A percentile compares a stretch with the other conserved stretches of the same genome.
Evolutionary conservation across 495 filamentous ascomycete genomes (phyloP).

Genomic region (Annulohypoxylon nitens): DNA sequence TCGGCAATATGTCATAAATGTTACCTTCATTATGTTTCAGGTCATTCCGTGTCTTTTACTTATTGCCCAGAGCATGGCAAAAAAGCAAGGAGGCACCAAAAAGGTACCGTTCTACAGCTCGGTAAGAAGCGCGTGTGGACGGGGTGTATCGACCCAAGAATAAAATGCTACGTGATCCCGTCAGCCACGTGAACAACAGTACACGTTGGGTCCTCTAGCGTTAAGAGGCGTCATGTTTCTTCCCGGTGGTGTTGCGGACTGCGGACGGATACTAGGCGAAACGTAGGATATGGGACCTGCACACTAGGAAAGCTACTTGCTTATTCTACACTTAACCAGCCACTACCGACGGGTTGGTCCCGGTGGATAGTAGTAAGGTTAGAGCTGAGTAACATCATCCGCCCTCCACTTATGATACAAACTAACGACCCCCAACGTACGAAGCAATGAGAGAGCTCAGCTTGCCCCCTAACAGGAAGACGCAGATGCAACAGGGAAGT

Average conservation of each 20-base stretch:
- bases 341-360: slow-evolving; percentile 25
- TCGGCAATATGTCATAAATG: slow-evolving; percentile 37
- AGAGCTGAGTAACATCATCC: slow-evolving; percentile 19
- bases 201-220: slow-evolving; percentile 33
- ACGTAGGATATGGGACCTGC: slow-evolving; percentile 26
- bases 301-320: slow-evolving; percentile 17
- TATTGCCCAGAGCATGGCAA: slow-evolving; percentile 18
- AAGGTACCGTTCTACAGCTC: slow-evolving; percentile 19
- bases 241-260: slow-evolving; percentile 32
- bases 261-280: slow-evolving; percentile 37
- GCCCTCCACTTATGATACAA: slow-evolving; percentile 22
- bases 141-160: slow-evolving; percentile 39
- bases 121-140: slow-evolving; percentile 22
- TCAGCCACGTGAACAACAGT: slow-evolving; percentile 47
- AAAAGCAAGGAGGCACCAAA: slow-evolving; percentile 34
- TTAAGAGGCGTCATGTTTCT: slow-evolving; percentile 24
- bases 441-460: slow-evolving; percentile 33
- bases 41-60: slow-evolving; percentile 14
- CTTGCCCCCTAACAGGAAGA: slow-evolving; percentile 32
- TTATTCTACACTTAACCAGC: slow-evolving; percentile 24
- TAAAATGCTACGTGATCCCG: slow-evolving; percentile 25
- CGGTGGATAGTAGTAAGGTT: slow-evolving; percentile 19
- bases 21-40: slow-evolving; percentile 32
- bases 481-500: slow-evolving; percentile 30
- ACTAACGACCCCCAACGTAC: slow-evolving; percentile 16